phyloP scores from a whole-genome alignment of 192 early-diverging fungal genomes.

The Umbelopsis vinacea region DNA sequence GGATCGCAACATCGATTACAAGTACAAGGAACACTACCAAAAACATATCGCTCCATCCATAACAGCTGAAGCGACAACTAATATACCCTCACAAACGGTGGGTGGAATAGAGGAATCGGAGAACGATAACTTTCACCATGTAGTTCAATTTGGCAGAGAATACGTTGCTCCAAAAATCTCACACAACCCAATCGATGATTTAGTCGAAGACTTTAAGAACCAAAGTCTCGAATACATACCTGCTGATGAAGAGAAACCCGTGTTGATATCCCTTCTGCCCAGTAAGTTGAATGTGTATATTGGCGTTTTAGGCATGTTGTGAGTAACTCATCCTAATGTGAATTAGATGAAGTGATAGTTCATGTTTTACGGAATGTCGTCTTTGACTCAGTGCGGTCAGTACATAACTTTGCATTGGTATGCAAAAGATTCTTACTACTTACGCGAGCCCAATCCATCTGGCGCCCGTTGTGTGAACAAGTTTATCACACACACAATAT shows the following conservation, averaged over 20 bases:
- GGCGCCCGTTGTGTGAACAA: conserved; percentile 41
- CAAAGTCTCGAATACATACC: conserved; percentile 29
- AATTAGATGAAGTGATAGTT: conserved; percentile 38
- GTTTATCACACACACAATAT: conserved; percentile 31
- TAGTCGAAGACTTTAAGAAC: conserved; percentile 22
- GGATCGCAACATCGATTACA: conserved; percentile 35
- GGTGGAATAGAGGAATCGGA: not conserved
- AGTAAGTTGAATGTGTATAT: conserved; percentile 25
- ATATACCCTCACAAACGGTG: not conserved
- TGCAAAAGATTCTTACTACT: conserved; percentile 46
- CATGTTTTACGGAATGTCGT: conserved; percentile 31
- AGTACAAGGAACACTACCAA: conserved; percentile 35
- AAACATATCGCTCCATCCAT: conserved; percentile 3
- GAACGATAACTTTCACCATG: conserved; percentile 9
- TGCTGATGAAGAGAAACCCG: conserved; percentile 30
- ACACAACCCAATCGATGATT: conserved; percentile 15
- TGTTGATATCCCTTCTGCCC: conserved; percentile 43
- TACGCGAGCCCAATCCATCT: conserved; percentile 35
- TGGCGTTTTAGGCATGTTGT: not conserved
- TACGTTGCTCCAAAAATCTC: not conserved
- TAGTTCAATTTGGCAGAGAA: conserved; percentile 18
- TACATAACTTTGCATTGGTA: conserved; percentile 36
- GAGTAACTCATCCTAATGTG: not conserved
- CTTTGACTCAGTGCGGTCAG: conserved; percentile 28
- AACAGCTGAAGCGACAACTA: not conserved